These are phyloP conservation scores for Globisporangium barbulae DNA, from an alignment of 352 stramenopile genomes.

Conservation along the genomic window DNA sequence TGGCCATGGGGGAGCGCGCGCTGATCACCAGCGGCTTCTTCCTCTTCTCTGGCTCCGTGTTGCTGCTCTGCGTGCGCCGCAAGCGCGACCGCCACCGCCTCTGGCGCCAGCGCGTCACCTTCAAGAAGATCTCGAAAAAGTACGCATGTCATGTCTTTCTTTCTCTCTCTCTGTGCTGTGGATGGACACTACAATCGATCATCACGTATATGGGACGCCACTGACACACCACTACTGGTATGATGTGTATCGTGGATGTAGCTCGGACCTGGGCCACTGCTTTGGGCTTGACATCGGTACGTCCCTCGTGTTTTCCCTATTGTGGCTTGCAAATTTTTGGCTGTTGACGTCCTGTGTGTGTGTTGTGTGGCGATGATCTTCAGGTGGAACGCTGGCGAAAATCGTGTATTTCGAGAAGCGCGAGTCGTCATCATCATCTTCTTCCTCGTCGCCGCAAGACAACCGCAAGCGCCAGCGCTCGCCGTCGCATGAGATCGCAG, in stretches of 20 bases:
- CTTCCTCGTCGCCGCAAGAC: slow-evolving; percentile 6
- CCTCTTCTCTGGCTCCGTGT: slow-evolving; percentile 64
- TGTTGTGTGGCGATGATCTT: background rate
- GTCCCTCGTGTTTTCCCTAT: background rate
- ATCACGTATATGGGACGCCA: background rate
- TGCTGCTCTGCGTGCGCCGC: slow-evolving; percentile 58
- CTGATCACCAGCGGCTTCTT: slow-evolving; percentile 66
- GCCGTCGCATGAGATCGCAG: slow-evolving; percentile 71
- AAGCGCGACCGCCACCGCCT: slow-evolving; percentile 63
- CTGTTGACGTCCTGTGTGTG: background rate
- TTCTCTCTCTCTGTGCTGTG: background rate
- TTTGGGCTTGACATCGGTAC: slow-evolving; percentile 84
- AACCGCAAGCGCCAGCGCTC: slow-evolving; percentile 64
- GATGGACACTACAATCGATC: no score
- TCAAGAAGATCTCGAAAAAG: slow-evolving; percentile 88
- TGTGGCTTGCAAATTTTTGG: background rate
- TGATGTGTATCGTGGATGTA: slow-evolving; percentile 18
- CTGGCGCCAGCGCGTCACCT: slow-evolving; percentile 72
- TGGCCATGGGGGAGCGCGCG: slow-evolving; percentile 23
- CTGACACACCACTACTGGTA: background rate
- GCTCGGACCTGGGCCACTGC: slow-evolving; percentile 78
- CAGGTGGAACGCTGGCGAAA: slow-evolving; percentile 92
- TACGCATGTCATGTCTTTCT: slow-evolving; percentile 18
- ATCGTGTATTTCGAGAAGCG: slow-evolving; percentile 94
- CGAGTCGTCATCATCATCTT: slow-evolving; percentile 18